Evolutionary conservation across 768 basidiomycete genomes (phyloP).

Genomic region (Suillus ampliporus): DNA sequence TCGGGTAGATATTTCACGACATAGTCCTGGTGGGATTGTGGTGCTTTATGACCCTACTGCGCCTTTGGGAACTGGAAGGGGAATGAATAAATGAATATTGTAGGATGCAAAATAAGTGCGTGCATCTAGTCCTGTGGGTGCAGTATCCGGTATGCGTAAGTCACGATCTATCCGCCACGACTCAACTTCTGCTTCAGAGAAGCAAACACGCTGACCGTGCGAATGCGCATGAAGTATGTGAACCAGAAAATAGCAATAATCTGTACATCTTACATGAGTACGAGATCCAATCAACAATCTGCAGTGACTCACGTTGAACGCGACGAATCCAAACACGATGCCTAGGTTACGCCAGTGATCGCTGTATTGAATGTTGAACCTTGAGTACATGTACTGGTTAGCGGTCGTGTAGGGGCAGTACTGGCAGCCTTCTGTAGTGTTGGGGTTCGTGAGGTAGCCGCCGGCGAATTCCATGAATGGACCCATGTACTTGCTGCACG

Average conservation of each 20-base stretch:
- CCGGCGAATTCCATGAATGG: conserved; percentile 65
- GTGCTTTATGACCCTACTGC: no score
- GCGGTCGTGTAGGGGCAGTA: conserved; percentile 75
- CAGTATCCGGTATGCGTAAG: no score
- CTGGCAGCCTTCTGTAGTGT: conserved; percentile 63
- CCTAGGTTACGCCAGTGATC: conserved; percentile 55
- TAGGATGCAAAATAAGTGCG: no score
- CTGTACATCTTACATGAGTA: background rate
- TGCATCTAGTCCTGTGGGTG: no score
- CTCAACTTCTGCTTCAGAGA: background rate
- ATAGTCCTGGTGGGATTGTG: no score
- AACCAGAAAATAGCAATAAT: background rate
- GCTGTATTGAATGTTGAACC: conserved; percentile 65
- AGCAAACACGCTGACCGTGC: background rate
- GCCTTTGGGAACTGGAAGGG: no score
- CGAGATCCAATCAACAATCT: background rate
- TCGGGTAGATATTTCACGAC: no score
- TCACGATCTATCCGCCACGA: background rate
- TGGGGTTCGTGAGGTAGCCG: conserved; percentile 76
- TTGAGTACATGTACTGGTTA: conserved; percentile 49
- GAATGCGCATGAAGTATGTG: background rate
- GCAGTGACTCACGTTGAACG: conserved; percentile 47
- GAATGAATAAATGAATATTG: no score
- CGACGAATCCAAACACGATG: conserved; percentile 47
- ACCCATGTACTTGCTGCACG: conserved; percentile 72